These are phyloP conservation scores for Avena sativa DNA, from an alignment of 176 grass and related monocot genomes.

Conservation along the genomic window DNA sequence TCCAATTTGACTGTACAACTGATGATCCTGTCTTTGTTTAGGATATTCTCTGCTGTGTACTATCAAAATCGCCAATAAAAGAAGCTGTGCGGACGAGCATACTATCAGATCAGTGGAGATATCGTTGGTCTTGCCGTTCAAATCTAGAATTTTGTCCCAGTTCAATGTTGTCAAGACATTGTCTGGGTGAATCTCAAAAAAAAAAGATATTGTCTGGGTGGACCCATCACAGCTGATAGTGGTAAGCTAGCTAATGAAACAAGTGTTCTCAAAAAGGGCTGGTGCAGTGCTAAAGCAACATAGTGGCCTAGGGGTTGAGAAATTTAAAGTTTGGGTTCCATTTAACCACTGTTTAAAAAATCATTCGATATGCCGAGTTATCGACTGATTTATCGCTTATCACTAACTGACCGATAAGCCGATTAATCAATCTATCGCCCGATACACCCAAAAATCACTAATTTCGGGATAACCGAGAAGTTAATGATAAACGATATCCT, in stretches of 20 bases:
- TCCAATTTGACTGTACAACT: too few relatives aligned
- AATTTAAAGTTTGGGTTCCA: not conserved
- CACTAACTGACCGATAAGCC: too few relatives aligned
- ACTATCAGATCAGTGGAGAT: not conserved
- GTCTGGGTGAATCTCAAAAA: not conserved
- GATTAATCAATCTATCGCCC: too few relatives aligned
- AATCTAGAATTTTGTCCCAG: not conserved
- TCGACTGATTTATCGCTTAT: too few relatives aligned
- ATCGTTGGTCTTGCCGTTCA: not conserved
- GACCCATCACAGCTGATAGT: not conserved
- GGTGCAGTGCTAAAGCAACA: not conserved
- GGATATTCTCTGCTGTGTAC: too few relatives aligned
- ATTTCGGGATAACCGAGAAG: too few relatives aligned
- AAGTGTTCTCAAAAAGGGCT: not conserved
- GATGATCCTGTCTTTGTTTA: too few relatives aligned
- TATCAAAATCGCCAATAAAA: too few relatives aligned
- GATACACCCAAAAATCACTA: too few relatives aligned
- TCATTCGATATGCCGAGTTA: too few relatives aligned
- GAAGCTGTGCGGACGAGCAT: not conserved
- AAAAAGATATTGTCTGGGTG: not conserved
- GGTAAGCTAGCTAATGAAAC: not conserved
- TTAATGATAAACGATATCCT: too few relatives aligned
- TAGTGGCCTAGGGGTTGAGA: not conserved
- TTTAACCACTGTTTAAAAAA: not conserved
- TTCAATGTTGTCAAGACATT: not conserved